Conservation (phyloP, 371 early-diverging fungal species). For the Dichotomocladium elegans region DNA sequence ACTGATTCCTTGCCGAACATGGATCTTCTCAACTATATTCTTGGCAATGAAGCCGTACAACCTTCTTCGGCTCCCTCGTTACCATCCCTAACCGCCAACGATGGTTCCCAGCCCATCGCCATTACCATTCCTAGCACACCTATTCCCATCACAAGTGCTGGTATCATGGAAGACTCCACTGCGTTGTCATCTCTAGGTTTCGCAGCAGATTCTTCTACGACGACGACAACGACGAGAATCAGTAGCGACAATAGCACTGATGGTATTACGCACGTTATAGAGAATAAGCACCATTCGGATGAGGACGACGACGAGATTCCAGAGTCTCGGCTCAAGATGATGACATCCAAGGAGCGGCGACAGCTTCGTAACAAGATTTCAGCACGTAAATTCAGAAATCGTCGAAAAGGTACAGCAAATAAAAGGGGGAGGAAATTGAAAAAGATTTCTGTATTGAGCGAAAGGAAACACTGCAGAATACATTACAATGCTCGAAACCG, state of each 20-base stretch:
- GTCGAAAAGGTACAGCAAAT: conserved; percentile 70
- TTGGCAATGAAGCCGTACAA: not conserved
- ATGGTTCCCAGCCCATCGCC: no score
- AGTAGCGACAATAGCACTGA: no score
- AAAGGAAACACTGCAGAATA: conserved; percentile 56
- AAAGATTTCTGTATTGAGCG: not conserved
- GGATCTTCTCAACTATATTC: not conserved
- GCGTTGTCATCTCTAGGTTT: no score
- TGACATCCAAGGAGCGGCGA: conserved; percentile 82
- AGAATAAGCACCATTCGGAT: not conserved
- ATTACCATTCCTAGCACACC: no score
- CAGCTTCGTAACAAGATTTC: conserved; percentile 87
- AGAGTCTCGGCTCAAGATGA: conserved; percentile 49
- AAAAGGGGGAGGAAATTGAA: conserved; percentile 8
- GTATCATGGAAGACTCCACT: no score
- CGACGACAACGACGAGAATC: no score
- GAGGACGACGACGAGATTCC: conserved; percentile 18
- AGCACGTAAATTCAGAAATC: conserved; percentile 85
- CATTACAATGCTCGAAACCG: conserved; percentile 66
- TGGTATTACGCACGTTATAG: no score
- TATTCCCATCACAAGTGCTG: no score
- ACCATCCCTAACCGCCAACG: no score
- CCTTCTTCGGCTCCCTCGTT: no score
- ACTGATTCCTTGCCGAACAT: not conserved
- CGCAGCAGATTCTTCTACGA: no score